Base-by-base conservation (phyloP, 176 grass and related monocot species). In the Oryza meridionalis region DNA sequence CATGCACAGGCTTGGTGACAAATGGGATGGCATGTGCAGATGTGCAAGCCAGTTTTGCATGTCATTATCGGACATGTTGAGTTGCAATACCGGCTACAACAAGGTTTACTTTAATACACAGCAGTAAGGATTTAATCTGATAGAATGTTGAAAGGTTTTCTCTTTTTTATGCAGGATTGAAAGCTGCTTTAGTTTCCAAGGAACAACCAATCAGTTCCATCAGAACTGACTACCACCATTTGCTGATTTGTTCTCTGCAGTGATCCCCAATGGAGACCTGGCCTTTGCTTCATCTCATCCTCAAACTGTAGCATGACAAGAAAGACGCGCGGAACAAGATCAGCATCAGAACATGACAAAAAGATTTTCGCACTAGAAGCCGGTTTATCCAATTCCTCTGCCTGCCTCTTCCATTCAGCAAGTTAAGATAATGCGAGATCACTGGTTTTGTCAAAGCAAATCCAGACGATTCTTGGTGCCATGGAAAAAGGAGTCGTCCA, bases 291-390 rank as follows among this genome's bases (percentile, higher is more conserved):
- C 70, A 1, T 31, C 44, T 31, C 44, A 51, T 63, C 47, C 47
- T 37, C 75, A 38, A 65, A n/a, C 16, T 67, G 81, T 43, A 81
- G 68, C 55, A 11, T 65, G 87, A 40, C 63, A 62, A 64, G 77
- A 35, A 19, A 10, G 76, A 75, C 69, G 46, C 14, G 75, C 70
- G 51, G 40, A 89, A 85, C 71, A 85, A 81, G 77, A 89, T 81
- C 77, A 21, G 77, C 77, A 89, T 89, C 71, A 37, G 77, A 70
- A 27, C 82, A 29, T 53, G 64, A 9, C 70, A 9, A 61, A 61
- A 87, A 84, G 75, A 84, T 79, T 45, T 77, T 80, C 55, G 76
- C 76, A 77, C 21, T n/a, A 21, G 17, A 46, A 65, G 67, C 53
- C 53, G 17, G 71, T 53, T 51, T 26, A 38, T 58, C 67, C 76